Evolutionary conservation across 2,329 filamentous ascomycete species (phyloP).

Genomic region (Pseudogymnoascus sp.): DNA sequence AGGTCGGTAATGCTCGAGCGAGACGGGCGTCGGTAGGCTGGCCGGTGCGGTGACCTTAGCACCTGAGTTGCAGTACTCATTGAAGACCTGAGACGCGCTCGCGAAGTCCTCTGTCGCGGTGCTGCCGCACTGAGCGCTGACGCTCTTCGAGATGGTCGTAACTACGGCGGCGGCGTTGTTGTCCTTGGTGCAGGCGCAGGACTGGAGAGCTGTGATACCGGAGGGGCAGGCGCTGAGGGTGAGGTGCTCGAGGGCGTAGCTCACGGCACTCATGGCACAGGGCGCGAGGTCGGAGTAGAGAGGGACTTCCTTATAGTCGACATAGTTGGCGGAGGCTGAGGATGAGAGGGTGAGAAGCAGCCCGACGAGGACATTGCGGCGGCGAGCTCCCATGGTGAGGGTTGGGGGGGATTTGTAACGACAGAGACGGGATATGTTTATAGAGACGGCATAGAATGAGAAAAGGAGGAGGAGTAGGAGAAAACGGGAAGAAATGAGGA

Average conservation of each 20-base stretch:
- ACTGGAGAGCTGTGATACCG: conserved; percentile 40
- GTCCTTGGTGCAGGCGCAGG: conserved; percentile 43
- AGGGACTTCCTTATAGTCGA: conserved; percentile 14
- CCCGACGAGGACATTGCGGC: background rate
- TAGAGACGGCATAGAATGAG: background rate
- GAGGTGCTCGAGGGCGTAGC: conserved; percentile 37
- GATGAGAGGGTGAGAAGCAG: background rate
- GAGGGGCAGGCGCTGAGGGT: conserved; percentile 40
- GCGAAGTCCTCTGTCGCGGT: conserved; percentile 42
- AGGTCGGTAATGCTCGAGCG: conserved; percentile 11
- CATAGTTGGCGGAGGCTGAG: background rate
- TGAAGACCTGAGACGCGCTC: conserved; percentile 41
- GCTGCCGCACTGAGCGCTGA: conserved; percentile 39
- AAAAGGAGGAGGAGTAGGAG: background rate
- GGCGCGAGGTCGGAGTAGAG: conserved; percentile 36
- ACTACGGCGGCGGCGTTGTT: background rate
- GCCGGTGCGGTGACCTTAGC: conserved; percentile 15
- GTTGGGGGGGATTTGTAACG: background rate
- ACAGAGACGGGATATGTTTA: background rate
- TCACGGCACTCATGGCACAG: conserved; percentile 42
- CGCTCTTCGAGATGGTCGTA: conserved; percentile 32
- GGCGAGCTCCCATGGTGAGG: background rate
- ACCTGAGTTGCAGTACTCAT: conserved; percentile 44
- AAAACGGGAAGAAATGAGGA: background rate
- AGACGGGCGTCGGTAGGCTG: conserved; percentile 11